phyloP scores from a whole-genome alignment of 2,329 filamentous ascomycete genomes.

The Colletotrichum zoysiae region DNA sequence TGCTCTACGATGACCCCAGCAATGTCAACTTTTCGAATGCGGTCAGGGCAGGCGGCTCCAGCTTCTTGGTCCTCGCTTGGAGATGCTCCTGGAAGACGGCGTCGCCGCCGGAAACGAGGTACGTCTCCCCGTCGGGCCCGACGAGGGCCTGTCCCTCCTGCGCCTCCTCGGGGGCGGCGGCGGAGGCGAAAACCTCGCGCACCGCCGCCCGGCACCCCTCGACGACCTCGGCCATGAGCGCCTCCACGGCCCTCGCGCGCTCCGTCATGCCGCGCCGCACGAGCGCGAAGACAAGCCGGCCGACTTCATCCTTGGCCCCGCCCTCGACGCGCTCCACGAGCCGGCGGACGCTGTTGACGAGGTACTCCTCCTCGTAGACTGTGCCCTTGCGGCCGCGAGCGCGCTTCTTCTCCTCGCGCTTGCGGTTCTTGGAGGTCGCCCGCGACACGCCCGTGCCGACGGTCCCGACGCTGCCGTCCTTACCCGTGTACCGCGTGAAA shows the following conservation, averaged over 20 bases:
- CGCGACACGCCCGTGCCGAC: constrained; percentile 80
- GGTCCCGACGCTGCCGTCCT: constrained; percentile 72
- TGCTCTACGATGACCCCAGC: constrained; percentile 56
- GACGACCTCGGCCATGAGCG: constrained; percentile 79
- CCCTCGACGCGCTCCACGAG: constrained; percentile 86
- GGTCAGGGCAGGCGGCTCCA: constrained; percentile 63
- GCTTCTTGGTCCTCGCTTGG: constrained; percentile 58
- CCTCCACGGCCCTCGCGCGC: constrained; percentile 82
- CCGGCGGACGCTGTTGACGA: constrained; percentile 87
- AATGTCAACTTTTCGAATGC: constrained; percentile 64
- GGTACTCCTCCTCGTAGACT: constrained; percentile 97
- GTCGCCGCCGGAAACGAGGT: constrained; percentile 61
- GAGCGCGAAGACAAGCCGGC: constrained; percentile 80
- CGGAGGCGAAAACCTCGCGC: constrained; percentile 75
- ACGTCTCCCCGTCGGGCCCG: constrained; percentile 44
- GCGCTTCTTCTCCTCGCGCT: constrained; percentile 93
- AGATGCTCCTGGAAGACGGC: constrained; percentile 66
- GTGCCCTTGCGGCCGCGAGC: constrained; percentile 95
- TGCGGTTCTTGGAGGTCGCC: constrained; percentile 87
- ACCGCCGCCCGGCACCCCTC: constrained; percentile 76
- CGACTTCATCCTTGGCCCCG: constrained; percentile 76
- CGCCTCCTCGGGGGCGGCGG: constrained; percentile 40
- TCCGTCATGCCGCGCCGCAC: constrained; percentile 88
- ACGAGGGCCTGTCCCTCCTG: constrained; percentile 43
- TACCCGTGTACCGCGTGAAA: constrained; percentile 92